phyloP scores from a whole-genome alignment of 495 filamentous ascomycete genomes.

The Lophium mytilinum region DNA sequence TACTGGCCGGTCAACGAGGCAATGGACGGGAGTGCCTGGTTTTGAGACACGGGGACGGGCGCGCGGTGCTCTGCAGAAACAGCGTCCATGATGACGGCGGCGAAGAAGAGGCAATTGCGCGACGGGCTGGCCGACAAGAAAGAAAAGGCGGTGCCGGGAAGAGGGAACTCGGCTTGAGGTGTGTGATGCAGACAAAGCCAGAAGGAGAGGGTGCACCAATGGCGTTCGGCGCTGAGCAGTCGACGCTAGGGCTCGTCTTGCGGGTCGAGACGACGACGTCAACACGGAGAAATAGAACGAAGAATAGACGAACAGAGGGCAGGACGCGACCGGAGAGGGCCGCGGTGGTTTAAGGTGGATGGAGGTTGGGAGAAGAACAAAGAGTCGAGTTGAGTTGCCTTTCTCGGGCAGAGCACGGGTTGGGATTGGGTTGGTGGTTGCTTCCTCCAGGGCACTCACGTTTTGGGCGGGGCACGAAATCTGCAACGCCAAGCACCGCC shows the following conservation, averaged over 20 bases:
- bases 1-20: constrained; percentile 20
- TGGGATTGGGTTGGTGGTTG: not conserved
- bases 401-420: not conserved
- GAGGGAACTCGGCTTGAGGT: not conserved
- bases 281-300: not conserved
- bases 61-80: constrained; percentile 12
- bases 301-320: not conserved
- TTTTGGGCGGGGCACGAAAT: constrained; percentile 1
- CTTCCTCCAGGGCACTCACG: not conserved
- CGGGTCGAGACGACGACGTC: not conserved
- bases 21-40: constrained; percentile 24
- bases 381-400: not conserved
- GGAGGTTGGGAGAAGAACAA: not conserved
- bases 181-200: constrained; percentile 7
- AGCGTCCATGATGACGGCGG: constrained; percentile 10
- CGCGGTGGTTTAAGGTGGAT: not conserved
- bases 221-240: not conserved
- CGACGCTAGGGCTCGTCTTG: not conserved
- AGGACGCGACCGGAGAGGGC: too few species aligned
- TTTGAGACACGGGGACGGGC: constrained; percentile 14
- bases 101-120: constrained; percentile 3
- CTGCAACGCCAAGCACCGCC: not conserved
- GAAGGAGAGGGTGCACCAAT: not conserved
- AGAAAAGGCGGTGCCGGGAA: not conserved
- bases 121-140: not conserved